Percentiles rank a stretch among this genome's conserved stretches.
Evolutionary conservation across 1,284 basidiomycete genomes (phyloP).

Genomic region (Naganishia sp.): DNA sequence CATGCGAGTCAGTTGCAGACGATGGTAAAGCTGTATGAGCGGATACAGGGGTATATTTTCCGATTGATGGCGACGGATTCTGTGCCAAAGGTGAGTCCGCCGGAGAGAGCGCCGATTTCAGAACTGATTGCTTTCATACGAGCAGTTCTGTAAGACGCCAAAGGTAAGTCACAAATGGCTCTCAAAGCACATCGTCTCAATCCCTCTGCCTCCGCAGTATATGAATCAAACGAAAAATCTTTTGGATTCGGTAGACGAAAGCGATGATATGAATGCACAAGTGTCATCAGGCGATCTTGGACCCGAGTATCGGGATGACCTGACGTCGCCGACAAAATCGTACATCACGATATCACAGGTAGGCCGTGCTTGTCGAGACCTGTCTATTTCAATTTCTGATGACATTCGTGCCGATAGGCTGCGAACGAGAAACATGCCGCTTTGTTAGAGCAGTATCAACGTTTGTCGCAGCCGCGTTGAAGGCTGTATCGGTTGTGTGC

Average conservation of each 20-base stretch:
- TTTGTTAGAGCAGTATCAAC: conserved; percentile 2
- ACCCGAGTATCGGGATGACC: conserved; percentile 34
- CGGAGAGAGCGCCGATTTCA: not conserved
- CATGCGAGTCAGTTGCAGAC: conserved; percentile 90
- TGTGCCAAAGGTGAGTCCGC: conserved; percentile 74
- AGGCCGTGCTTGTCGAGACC: conserved; percentile 24
- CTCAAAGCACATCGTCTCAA: not conserved
- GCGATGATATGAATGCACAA: conserved; percentile 35
- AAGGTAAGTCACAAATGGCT: conserved; percentile 37
- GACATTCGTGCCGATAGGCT: conserved; percentile 28
- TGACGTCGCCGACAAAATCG: conserved; percentile 40
- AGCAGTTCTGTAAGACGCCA: conserved; percentile 51
- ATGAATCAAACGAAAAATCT: conserved; percentile 42
- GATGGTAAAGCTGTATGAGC: conserved; percentile 89
- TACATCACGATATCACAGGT: conserved; percentile 55
- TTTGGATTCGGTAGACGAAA: conserved; percentile 38
- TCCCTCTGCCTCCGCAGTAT: conserved; percentile 35
- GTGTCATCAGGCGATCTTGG: conserved; percentile 34
- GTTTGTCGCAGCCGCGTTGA: not conserved
- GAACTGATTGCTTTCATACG: not conserved
- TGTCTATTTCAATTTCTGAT: not conserved
- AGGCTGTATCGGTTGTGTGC: too few species aligned
- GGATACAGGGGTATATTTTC: conserved; percentile 96
- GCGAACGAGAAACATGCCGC: conserved; percentile 41
- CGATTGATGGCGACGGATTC: conserved; percentile 97